Conservation (phyloP, 768 basidiomycete genomes). For the Chalciporus chontae region DNA sequence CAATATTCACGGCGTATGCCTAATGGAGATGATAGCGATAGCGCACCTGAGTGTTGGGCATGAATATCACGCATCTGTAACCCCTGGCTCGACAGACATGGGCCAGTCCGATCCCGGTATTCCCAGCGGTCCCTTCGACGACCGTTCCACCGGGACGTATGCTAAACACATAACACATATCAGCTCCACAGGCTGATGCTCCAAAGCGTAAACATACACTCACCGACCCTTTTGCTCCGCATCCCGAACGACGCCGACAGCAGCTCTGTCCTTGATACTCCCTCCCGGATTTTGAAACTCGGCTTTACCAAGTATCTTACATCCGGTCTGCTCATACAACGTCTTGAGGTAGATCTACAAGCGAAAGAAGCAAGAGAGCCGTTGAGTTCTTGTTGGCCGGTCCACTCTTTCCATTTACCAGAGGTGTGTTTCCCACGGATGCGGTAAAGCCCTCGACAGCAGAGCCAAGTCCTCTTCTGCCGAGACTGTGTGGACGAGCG, state of each 20-base stretch:
- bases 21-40: not conserved
- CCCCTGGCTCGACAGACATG: conserved; percentile 91
- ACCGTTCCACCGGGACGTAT: conserved; percentile 93
- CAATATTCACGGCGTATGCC: not conserved
- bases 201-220: conserved; percentile 26
- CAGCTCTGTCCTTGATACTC: conserved; percentile 96
- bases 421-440: conserved; percentile 90
- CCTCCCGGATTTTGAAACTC: conserved; percentile 99
- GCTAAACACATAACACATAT: conserved; percentile 32
- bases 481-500: conserved; percentile 9
- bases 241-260: conserved; percentile 79
- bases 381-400: not conserved
- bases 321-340: conserved; percentile 80
- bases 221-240: conserved; percentile 83
- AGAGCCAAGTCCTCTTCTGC: conserved; percentile 37
- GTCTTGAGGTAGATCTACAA: conserved; percentile 75
- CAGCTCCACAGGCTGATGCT: not conserved
- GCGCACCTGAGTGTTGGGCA: conserved; percentile 87
- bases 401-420: conserved; percentile 47
- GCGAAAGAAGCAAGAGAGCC: not conserved
- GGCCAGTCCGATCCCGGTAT: conserved; percentile 94
- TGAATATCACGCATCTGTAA: conserved; percentile 98
- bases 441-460: conserved; percentile 78
- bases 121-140: conserved; percentile 97
- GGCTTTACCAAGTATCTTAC: conserved; percentile 88